These are phyloP conservation scores for Lentinula edodes DNA, from an alignment of 768 basidiomycete genomes.

Conservation along the genomic window DNA sequence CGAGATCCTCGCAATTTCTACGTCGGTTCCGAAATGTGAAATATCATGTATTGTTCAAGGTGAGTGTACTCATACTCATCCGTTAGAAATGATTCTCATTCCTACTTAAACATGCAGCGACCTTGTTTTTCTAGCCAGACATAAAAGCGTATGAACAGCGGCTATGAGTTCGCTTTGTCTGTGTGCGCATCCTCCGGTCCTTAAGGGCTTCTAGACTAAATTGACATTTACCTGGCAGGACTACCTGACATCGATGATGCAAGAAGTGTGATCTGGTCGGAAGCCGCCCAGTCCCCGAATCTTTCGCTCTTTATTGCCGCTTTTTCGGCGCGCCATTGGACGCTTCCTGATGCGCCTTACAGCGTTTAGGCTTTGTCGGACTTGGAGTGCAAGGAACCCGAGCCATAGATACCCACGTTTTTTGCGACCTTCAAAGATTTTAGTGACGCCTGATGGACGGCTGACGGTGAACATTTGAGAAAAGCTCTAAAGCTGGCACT, in stretches of 20 bases:
- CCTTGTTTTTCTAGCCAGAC: no score
- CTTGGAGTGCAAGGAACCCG: background rate
- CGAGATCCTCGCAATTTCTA: background rate
- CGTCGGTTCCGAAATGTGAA: background rate
- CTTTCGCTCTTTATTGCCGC: background rate
- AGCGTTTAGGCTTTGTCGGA: background rate
- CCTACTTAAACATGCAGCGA: no score
- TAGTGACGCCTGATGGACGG: background rate
- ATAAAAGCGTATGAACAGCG: no score
- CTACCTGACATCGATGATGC: background rate
- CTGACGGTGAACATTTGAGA: constrained; percentile 3
- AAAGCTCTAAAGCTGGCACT: background rate
- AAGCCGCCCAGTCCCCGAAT: background rate
- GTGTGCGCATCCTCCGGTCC: no score
- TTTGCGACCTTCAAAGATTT: background rate
- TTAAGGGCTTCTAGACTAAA: background rate
- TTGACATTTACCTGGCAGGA: background rate
- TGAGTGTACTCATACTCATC: no score
- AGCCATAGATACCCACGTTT: background rate
- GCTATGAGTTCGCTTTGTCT: no score
- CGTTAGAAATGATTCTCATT: no score
- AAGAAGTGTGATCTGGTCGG: constrained; percentile 1
- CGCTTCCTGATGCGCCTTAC: background rate
- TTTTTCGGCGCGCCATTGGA: background rate
- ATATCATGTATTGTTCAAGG: background rate